Evolutionary conservation across 495 filamentous ascomycete species (phyloP), one percentile per base, ranked within the genome.

Genomic region (Cercophora samala): DNA sequence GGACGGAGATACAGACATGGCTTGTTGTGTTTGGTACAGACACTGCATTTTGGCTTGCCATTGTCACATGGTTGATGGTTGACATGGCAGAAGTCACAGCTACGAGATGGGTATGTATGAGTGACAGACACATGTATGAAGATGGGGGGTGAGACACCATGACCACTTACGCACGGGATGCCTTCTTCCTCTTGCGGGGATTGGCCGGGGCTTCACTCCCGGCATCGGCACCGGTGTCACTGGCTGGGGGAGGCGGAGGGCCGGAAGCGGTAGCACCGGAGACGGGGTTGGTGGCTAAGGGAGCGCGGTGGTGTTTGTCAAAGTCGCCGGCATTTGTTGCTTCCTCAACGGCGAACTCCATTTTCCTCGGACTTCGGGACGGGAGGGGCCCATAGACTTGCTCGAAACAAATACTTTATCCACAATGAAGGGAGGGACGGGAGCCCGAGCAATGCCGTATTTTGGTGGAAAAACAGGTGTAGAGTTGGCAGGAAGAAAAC

Each of bases 51-150:
- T 11, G 76, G 76, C 26, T 78, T 73, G 65, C 73, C 76, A 42
- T 78, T 78, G 73, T 78, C 76, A 66, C 76, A 78, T 4, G 76
- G 76, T 63, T 78, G 76, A 60, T 78, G 76, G 68, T 78, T 78
- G 62, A 75, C 72, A 62, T 78, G 76, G 67, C 76, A 78, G 54
- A 78, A 78, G 66, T 78, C 76, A 66, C 76, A 78, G 19, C 76
- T 78, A 56, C 5, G 15, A 32, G 25, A 64, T 11, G 18, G 13
- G 51, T 23, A 32, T 66, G 51, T 23, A 32, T 66, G 66, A 61
- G 65, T 51, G 26, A 63, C 21, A 51, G 15, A 24, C 61, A 29
- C 18, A 17, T 11, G 17, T 52, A 59, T 25, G 29, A 53, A 5
- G 51, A 60, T n/a, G n/a, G n/a, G n/a, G 19, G 8, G 29, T 18